phyloP scores from a whole-genome alignment of 2,329 filamentous ascomycete genomes.

The Xylariaceae sp. region DNA sequence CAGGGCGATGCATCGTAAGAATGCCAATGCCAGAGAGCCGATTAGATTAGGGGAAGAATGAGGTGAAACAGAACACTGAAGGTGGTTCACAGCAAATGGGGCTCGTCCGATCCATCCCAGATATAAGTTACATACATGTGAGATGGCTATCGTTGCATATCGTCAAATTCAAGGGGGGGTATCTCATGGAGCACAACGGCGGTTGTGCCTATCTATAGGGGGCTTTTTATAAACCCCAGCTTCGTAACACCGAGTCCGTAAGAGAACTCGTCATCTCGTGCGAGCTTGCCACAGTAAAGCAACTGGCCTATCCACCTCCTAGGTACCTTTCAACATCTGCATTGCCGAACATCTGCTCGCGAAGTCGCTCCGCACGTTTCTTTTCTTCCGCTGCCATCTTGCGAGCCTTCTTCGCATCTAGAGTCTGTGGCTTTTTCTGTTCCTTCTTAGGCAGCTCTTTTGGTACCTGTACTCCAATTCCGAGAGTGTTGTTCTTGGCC shows the following conservation, averaged over 20 bases:
- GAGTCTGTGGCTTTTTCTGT: constrained; percentile 39
- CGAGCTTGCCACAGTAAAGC: neutral
- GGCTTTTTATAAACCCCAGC: no score
- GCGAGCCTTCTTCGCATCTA: constrained; percentile 68
- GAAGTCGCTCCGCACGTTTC: constrained; percentile 58
- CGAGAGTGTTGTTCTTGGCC: constrained; percentile 70
- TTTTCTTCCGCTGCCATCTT: constrained; percentile 58
- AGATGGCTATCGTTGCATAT: no score
- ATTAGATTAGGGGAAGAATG: no score
- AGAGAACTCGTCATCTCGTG: constrained; percentile 3
- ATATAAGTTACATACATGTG: no score
- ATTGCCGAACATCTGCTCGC: constrained; percentile 67
- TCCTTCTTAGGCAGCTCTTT: constrained; percentile 35
- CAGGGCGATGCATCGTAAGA: no score
- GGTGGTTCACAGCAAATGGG: no score
- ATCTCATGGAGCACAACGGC: neutral
- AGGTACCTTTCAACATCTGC: constrained; percentile 76
- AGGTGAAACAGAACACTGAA: no score
- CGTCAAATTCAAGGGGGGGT: neutral
- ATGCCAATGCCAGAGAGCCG: no score
- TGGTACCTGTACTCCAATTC: constrained; percentile 56
- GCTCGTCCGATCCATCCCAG: no score
- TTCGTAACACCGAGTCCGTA: no score
- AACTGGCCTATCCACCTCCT: constrained; percentile 30
- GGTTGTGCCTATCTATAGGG: neutral